These are phyloP conservation scores for Talaromyces islandicus DNA, from an alignment of 2,329 filamentous ascomycete genomes.

Conservation along the genomic window DNA sequence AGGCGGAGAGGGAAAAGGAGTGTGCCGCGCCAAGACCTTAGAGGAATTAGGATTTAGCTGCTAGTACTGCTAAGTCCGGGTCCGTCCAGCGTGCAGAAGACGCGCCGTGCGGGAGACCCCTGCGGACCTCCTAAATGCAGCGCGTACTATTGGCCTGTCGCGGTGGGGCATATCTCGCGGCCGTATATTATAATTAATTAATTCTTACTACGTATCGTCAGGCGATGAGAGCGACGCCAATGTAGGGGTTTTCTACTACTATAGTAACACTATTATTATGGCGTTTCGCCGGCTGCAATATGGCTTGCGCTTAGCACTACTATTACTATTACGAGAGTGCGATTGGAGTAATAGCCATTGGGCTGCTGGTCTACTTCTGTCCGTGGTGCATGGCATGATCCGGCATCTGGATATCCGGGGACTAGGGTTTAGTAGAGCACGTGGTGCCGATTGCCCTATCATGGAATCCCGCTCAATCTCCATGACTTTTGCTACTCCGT, in stretches of 20 bases:
- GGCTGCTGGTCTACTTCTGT: not conserved
- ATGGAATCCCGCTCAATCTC: no score
- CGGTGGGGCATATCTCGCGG: not conserved
- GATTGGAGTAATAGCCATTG: not conserved
- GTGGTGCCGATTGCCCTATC: constrained; percentile 1
- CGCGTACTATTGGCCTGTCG: not conserved
- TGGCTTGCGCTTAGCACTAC: not conserved
- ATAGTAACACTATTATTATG: not conserved
- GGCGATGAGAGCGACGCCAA: no score
- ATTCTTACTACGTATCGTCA: no score
- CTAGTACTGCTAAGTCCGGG: not conserved
- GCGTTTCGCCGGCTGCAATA: not conserved
- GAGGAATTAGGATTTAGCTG: not conserved
- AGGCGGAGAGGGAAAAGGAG: constrained; percentile 10
- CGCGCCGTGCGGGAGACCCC: not conserved
- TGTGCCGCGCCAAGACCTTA: constrained; percentile 5
- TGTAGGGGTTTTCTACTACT: no score
- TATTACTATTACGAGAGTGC: not conserved
- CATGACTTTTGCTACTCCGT: no score
- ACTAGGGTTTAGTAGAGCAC: constrained; percentile 1
- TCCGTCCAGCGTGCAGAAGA: no score
- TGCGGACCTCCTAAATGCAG: not conserved
- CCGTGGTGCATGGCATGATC: not conserved
- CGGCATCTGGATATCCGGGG: constrained; percentile 1
- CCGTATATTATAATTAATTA: no score